A percentile compares a stretch with the other conserved stretches of the same genome.
These are phyloP conservation scores for Penicillium odoratum DNA, from an alignment of 495 filamentous ascomycete genomes.

Conservation along the genomic window DNA sequence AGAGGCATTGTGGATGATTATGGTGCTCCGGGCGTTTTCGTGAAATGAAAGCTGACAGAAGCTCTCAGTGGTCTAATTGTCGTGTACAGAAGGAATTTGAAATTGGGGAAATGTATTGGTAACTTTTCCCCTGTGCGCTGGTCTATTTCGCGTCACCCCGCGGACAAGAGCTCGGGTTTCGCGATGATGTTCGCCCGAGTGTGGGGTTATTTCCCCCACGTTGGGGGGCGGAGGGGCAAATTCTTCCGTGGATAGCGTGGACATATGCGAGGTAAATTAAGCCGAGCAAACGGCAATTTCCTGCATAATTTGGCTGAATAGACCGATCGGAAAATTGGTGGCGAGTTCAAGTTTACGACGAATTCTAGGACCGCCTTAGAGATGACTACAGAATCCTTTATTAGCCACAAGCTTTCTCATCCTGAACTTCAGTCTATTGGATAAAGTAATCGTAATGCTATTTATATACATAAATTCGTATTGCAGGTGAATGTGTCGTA, in stretches of 20 bases:
- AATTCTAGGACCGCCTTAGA: neutral
- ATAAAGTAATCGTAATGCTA: constrained; percentile 10
- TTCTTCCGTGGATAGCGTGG: neutral
- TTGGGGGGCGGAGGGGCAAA: neutral
- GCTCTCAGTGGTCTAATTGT: neutral
- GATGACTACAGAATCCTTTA: no score
- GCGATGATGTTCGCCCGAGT: constrained; percentile 36
- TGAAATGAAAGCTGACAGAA: neutral
- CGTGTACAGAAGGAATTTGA: neutral
- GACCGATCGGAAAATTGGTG: neutral
- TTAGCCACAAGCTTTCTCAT: constrained; percentile 1
- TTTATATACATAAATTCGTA: constrained; percentile 21
- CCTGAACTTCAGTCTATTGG: constrained; percentile 19
- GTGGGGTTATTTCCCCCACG: constrained; percentile 22
- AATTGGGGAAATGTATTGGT: neutral
- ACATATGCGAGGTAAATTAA: neutral
- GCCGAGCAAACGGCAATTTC: neutral
- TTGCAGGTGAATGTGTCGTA: neutral
- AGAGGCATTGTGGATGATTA: constrained; percentile 28
- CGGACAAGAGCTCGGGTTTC: constrained; percentile 33
- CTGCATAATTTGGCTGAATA: neutral
- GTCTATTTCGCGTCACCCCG: constrained; percentile 3
- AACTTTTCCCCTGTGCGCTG: neutral
- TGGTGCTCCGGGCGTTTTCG: neutral
- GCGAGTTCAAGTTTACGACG: neutral